Evolutionary conservation across 345 rosid species (phyloP).

Genomic region (Balakata baccata): DNA sequence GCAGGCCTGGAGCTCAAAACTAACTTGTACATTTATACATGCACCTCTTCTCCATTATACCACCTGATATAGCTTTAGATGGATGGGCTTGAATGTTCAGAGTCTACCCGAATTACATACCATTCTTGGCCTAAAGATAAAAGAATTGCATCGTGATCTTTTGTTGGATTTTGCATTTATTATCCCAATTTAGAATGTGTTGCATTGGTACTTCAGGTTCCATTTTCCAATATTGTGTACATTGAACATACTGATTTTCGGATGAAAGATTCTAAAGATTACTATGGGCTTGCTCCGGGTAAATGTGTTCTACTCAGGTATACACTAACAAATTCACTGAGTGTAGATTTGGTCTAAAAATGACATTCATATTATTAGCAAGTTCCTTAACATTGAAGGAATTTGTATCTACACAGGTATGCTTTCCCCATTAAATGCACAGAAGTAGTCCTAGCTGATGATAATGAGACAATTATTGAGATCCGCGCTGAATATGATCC

Average conservation of each 20-base stretch:
- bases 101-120: not conserved
- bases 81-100: not conserved
- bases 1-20: not conserved
- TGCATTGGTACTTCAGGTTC: conserved; percentile 38
- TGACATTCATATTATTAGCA: not conserved
- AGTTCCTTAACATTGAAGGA: not conserved
- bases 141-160: not conserved
- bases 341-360: conserved; percentile 8
- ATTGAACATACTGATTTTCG: conserved; percentile 91
- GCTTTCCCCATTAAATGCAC: conserved; percentile 73
- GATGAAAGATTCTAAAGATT: conserved; percentile 89
- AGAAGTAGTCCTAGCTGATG: conserved; percentile 63
- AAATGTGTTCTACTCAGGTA: conserved; percentile 87
- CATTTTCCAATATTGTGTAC: conserved; percentile 74
- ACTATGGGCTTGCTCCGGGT: conserved; percentile 92
- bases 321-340: not conserved
- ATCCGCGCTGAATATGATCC: conserved; percentile 82
- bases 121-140: not conserved
- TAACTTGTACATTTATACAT: no score
- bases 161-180: not conserved
- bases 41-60: not conserved
- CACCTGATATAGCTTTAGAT: not conserved
- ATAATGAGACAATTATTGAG: conserved; percentile 68
- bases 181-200: not conserved
- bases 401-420: conserved; percentile 39